A percentile compares a stretch with the other conserved stretches of the same genome.
Conservation (phyloP, 164 flowering plant species). For the Vitis riparia region DNA sequence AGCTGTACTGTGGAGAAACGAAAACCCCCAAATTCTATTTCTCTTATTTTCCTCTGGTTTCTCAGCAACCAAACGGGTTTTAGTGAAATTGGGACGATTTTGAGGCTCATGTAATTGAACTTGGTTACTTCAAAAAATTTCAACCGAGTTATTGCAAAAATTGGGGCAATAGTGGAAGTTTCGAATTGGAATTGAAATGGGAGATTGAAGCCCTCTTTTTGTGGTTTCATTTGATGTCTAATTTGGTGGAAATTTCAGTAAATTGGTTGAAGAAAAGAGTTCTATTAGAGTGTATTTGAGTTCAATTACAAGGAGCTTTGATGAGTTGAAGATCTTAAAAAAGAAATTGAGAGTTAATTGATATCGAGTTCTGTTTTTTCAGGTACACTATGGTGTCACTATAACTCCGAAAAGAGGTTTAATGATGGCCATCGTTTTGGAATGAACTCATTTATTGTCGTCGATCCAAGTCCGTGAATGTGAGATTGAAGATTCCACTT, state of each 20-base stretch:
- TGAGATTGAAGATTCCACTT: conserved; percentile 5
- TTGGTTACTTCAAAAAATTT: no score
- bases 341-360: no score
- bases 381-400: neutral
- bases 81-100: no score
- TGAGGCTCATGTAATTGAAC: no score
- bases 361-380: neutral
- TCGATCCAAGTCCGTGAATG: conserved; percentile 35
- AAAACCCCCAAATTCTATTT: neutral
- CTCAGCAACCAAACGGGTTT: neutral
- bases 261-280: neutral
- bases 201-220: no score
- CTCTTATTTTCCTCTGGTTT: conserved; percentile 3
- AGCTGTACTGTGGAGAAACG: no score
- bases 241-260: no score
- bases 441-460: conserved; percentile 34
- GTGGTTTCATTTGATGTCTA: no score
- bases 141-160: no score
- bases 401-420: neutral
- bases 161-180: no score
- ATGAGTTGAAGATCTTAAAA: neutral
- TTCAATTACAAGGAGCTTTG: neutral
- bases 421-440: conserved; percentile 10
- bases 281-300: neutral
- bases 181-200: no score